Evolutionary conservation across 179 eudicot genomes (phyloP).

Genomic region (Actinidia arguta): DNA sequence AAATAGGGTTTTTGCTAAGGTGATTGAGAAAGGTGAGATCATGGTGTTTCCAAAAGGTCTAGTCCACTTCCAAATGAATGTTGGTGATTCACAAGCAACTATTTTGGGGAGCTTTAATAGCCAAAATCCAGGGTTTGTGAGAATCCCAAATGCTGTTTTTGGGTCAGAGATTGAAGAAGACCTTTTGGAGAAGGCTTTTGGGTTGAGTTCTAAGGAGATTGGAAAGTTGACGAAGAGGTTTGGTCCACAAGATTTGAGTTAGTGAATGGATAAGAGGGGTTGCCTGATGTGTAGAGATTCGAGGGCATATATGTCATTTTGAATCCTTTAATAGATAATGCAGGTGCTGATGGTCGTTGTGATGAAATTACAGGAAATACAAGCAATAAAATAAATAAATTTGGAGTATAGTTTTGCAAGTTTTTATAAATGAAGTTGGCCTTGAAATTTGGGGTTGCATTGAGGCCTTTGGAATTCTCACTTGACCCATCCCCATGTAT

Average conservation of each 20-base stretch:
- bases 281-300: background rate
- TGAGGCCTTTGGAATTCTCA: no score
- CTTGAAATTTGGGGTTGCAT: no score
- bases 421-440: background rate
- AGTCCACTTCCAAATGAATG: slow-evolving; percentile 80
- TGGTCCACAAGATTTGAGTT: slow-evolving; percentile 17
- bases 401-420: background rate
- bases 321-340: background rate
- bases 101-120: slow-evolving; percentile 76
- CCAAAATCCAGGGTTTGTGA: slow-evolving; percentile 77
- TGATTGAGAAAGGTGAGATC: slow-evolving; percentile 74
- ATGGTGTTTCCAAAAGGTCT: slow-evolving; percentile 88
- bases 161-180: slow-evolving; percentile 61
- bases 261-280: slow-evolving; percentile 3
- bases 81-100: slow-evolving; percentile 60
- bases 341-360: background rate
- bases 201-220: slow-evolving; percentile 60
- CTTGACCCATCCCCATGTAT: no score
- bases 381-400: background rate
- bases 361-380: background rate
- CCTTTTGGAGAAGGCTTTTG: slow-evolving; percentile 76
- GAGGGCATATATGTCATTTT: background rate
- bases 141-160: slow-evolving; percentile 59
- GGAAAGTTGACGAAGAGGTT: slow-evolving; percentile 58
- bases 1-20: slow-evolving; percentile 63